Percentiles rank a stretch among this genome's conserved stretches.
phyloP scores from a whole-genome alignment of 1,284 basidiomycete genomes.

The Bjerkandera adusta region DNA sequence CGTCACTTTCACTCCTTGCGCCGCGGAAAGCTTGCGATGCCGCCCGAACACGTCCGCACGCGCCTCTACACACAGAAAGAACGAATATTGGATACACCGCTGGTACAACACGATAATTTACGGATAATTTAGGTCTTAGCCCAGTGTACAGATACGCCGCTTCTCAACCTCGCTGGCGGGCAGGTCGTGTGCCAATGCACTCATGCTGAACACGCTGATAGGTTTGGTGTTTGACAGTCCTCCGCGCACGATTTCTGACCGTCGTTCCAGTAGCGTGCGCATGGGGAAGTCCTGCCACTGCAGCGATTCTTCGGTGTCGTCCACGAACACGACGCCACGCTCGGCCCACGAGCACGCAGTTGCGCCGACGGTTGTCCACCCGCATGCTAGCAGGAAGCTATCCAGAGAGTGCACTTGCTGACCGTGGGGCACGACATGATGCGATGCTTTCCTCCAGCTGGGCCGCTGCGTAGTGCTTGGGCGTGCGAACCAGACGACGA shows the following conservation, averaged over 20 bases:
- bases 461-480: slow-evolving; percentile 18
- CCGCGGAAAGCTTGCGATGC: too few relatives aligned
- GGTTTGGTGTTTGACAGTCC: slow-evolving; percentile 10
- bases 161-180: too few relatives aligned
- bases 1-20: background rate
- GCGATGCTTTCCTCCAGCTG: slow-evolving; percentile 22
- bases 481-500: slow-evolving; percentile 24
- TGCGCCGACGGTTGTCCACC: slow-evolving; percentile 15
- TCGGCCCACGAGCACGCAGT: slow-evolving; percentile 20
- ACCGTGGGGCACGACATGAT: slow-evolving; percentile 20
- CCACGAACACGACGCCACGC: slow-evolving; percentile 28
- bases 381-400: slow-evolving; percentile 24
- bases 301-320: slow-evolving; percentile 15
- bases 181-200: too few relatives aligned
- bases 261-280: slow-evolving; percentile 12
- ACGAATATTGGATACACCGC: too few relatives aligned
- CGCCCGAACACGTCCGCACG: too few relatives aligned
- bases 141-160: slow-evolving; percentile 22
- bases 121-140: too few relatives aligned
- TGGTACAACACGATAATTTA: too few relatives aligned
- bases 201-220: slow-evolving; percentile 23
- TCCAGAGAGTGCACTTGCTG: slow-evolving; percentile 24
- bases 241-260: slow-evolving; percentile 7
- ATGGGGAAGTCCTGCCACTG: slow-evolving; percentile 13
- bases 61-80: too few relatives aligned